Base-by-base conservation (phyloP, 192 early-diverging fungal genomes). In the Allomyces macrogynus region DNA sequence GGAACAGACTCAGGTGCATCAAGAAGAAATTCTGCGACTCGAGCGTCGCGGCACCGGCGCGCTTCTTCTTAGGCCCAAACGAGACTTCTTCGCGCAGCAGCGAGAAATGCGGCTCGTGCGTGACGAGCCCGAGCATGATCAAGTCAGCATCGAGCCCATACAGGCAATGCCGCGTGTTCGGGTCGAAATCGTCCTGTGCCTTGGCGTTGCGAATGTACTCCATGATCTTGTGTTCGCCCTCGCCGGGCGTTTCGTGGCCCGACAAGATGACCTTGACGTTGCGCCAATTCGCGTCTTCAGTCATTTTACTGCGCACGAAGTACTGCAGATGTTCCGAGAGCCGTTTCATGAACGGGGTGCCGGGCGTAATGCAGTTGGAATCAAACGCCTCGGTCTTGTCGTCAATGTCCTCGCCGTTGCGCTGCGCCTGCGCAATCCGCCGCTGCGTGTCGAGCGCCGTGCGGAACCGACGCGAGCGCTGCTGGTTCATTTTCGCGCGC, bases 401-500 rank as follows among this genome's bases (percentile, higher is more conserved):
- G 49, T 57, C 49, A 57, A 57, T 57, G 49, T 57, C 49, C 16
- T 57, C 49, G 49, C 49, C 18, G 24, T 32, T 65, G 24, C 62
- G 63, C 49, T 14, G 49, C 49, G 16, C 20, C 49, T n/a, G 20
- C 49, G 49, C 49, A 16, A 14, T 57, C 12, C 49, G 49, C 4
- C 20, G 77, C 62, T 77, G 71, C 3, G 82, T 85, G 67, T 92
- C 91, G 67, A 89, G 89, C 10, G 93, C 86, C 1, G 95, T 87
- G 25, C 92, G 85, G 83, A 99, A 99, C 62, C 97, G 88, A 66
- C 97, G 87, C 32, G 93, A 88, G 23, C 97, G 86, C 69, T 99
- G 97, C 72, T 99, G 97, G 73, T 99, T 99, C 95, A 99, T 97
- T 68, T 99, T 99, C 23, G 97, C 97, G 24, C 97, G 81, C 57